Percentiles rank a stretch among this genome's conserved stretches.
Evolutionary conservation across 2,329 filamentous ascomycete species (phyloP).

Genomic region (Ophiostoma angusticollis): DNA sequence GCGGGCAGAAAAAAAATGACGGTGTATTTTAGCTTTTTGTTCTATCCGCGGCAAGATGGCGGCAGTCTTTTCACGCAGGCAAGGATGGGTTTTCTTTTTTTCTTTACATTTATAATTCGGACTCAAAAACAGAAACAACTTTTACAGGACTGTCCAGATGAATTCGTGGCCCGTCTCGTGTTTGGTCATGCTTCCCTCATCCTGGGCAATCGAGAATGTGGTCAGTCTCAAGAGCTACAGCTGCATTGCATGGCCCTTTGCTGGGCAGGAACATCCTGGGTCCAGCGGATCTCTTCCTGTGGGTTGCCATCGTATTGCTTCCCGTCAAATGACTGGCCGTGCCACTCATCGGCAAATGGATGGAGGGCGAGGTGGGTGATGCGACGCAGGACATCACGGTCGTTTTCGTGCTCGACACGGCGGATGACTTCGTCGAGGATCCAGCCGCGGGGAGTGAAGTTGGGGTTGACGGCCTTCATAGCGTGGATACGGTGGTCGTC

Average conservation of each 20-base stretch:
- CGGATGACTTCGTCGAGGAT: slow-evolving; percentile 87
- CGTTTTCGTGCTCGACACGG: slow-evolving; percentile 70
- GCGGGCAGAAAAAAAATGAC: background rate
- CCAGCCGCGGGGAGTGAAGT: slow-evolving; percentile 84
- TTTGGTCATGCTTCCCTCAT: too few species aligned
- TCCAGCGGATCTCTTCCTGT: slow-evolving; percentile 71
- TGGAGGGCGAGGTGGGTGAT: slow-evolving; percentile 73
- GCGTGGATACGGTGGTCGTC: slow-evolving; percentile 52
- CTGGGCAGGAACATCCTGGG: slow-evolving; percentile 67
- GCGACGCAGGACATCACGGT: slow-evolving; percentile 63
- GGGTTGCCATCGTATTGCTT: slow-evolving; percentile 43
- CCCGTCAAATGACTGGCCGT: slow-evolving; percentile 33
- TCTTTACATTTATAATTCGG: background rate
- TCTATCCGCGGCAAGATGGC: background rate
- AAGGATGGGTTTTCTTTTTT: background rate
- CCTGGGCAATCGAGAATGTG: too few species aligned
- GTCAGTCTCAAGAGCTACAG: slow-evolving; percentile 70
- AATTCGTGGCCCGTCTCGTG: too few species aligned
- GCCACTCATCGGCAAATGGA: slow-evolving; percentile 75
- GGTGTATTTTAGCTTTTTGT: slow-evolving; percentile 4
- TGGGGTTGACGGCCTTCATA: slow-evolving; percentile 86
- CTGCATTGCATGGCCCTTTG: slow-evolving; percentile 84
- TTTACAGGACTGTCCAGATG: too few species aligned
- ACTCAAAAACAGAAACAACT: background rate
- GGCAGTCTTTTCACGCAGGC: background rate